Evolutionary conservation across 2,329 filamentous ascomycete species (phyloP).

Genomic region (Beauveria sp.): DNA sequence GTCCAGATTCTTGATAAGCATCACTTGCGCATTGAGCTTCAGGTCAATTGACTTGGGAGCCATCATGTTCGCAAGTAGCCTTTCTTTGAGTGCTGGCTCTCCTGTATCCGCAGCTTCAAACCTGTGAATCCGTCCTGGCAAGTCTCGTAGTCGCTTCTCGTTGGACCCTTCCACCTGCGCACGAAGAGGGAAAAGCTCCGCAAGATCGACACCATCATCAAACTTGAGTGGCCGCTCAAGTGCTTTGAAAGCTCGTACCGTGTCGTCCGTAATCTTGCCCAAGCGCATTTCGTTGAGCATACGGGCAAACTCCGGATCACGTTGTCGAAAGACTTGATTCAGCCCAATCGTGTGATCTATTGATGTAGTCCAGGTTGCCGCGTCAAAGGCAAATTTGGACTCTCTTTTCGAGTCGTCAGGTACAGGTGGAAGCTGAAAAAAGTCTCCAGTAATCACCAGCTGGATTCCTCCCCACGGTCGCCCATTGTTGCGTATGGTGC

Average conservation of each 20-base stretch:
- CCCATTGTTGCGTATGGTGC: constrained; percentile 80
- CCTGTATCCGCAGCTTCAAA: constrained; percentile 75
- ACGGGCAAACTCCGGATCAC: constrained; percentile 75
- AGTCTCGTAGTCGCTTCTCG: constrained; percentile 58
- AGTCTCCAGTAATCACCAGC: constrained; percentile 90
- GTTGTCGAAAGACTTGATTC: constrained; percentile 93
- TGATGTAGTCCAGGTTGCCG: constrained; percentile 81
- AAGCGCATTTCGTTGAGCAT: constrained; percentile 99
- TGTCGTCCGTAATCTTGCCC: constrained; percentile 69
- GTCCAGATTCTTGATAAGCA: constrained; percentile 99
- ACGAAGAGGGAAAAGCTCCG: constrained; percentile 89
- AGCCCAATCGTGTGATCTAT: constrained; percentile 94
- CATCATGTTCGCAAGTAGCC: constrained; percentile 83
- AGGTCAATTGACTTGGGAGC: constrained; percentile 72
- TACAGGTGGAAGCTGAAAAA: constrained; percentile 94
- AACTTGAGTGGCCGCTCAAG: constrained; percentile 65
- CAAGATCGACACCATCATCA: constrained; percentile 61
- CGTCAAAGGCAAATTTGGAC: constrained; percentile 88
- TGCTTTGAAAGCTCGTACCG: constrained; percentile 66
- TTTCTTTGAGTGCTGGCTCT: constrained; percentile 64
- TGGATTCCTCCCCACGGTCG: constrained; percentile 94
- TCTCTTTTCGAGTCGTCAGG: constrained; percentile 63
- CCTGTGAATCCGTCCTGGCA: constrained; percentile 59
- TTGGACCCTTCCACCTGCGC: constrained; percentile 87
- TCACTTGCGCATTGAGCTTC: constrained; percentile 91